Conservation (phyloP, 768 basidiomycete genomes). For the Russula brevipes region DNA sequence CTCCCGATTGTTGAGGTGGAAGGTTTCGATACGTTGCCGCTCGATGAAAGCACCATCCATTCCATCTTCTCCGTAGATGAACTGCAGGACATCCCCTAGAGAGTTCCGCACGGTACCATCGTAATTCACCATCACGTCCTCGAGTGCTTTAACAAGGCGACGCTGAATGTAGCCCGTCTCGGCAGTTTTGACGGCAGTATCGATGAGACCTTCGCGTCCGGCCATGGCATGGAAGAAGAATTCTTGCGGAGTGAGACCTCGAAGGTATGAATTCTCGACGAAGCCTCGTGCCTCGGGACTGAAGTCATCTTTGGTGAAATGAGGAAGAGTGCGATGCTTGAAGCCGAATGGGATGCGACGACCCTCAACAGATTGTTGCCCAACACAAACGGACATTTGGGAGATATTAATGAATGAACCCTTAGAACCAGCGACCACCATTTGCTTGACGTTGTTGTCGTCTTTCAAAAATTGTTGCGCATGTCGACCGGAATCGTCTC, state of each 20-base stretch:
- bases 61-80: conserved; percentile 96
- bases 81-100: conserved; percentile 91
- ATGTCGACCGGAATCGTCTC: conserved; percentile 91
- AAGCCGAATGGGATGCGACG: conserved; percentile 98
- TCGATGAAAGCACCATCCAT: conserved; percentile 99
- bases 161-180: conserved; percentile 99
- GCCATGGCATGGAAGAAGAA: conserved; percentile 99
- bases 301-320: conserved; percentile 98
- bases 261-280: conserved; percentile 97
- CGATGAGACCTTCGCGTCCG: conserved; percentile 97
- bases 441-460: conserved; percentile 99
- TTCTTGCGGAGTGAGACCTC: conserved; percentile 94
- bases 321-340: conserved; percentile 91
- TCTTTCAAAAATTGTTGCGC: conserved; percentile 98
- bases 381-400: conserved; percentile 99
- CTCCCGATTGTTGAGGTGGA: conserved; percentile 69
- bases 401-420: conserved; percentile 99
- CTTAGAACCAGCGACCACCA: conserved; percentile 99
- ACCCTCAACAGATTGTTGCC: conserved; percentile 97
- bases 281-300: conserved; percentile 97
- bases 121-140: conserved; percentile 96
- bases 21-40: conserved; percentile 88
- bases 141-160: conserved; percentile 94
- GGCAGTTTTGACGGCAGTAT: conserved; percentile 99
- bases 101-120: conserved; percentile 98